These are phyloP conservation scores for Hymenoscyphus albidus DNA, from an alignment of 2,329 filamentous ascomycete genomes.

Conservation along the genomic window DNA sequence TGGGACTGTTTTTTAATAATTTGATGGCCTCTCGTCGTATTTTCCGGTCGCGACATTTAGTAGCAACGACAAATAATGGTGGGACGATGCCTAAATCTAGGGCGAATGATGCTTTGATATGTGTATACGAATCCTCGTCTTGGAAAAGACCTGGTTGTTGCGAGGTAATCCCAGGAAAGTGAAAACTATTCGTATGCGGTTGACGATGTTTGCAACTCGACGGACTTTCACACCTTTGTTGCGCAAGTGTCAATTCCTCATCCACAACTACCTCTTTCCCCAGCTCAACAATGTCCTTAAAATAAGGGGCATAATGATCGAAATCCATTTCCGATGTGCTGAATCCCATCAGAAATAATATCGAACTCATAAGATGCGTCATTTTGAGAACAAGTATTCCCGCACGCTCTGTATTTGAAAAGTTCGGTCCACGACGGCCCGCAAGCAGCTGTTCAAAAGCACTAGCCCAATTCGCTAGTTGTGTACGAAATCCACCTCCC, in stretches of 20 bases:
- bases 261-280: conserved; percentile 53
- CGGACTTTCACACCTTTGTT: conserved; percentile 20
- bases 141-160: conserved; percentile 15
- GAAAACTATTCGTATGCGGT: neutral
- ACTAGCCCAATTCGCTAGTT: conserved; percentile 51
- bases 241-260: conserved; percentile 27
- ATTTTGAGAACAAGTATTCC: conserved; percentile 61
- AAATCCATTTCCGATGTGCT: conserved; percentile 56
- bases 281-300: conserved; percentile 53
- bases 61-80: conserved; percentile 32
- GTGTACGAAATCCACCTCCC: conserved; percentile 42
- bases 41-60: conserved; percentile 30
- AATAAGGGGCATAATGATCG: conserved; percentile 50
- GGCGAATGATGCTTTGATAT: conserved; percentile 41
- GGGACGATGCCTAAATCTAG: conserved; percentile 33
- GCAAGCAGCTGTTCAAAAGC: conserved; percentile 55
- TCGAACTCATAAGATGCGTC: conserved; percentile 54
- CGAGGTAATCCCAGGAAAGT: conserved; percentile 18
- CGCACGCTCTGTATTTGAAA: conserved; percentile 51
- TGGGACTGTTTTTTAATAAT: conserved; percentile 25
- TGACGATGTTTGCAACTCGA: conserved; percentile 23
- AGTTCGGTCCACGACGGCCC: conserved; percentile 44
- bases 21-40: conserved; percentile 29
- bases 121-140: conserved; percentile 22
- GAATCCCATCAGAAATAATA: conserved; percentile 59